A percentile compares a stretch with the other conserved stretches of the same genome.
These are phyloP conservation scores for Yamadazyma triangularis DNA, from an alignment of 1,139 yeast genomes.

Conservation along the genomic window DNA sequence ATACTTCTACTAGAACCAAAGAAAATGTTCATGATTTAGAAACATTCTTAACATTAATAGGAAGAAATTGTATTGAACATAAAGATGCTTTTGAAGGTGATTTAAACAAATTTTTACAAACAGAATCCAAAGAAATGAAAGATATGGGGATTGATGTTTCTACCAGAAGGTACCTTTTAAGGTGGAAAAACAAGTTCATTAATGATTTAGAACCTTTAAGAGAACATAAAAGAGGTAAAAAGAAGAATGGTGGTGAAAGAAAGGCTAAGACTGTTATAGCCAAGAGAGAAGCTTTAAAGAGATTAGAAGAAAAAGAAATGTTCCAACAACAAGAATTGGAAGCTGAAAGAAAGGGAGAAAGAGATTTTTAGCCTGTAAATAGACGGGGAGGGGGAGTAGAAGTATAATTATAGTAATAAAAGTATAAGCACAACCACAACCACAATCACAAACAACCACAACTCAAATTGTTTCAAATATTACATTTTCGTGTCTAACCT, in stretches of 20 bases:
- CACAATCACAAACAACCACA: too few species aligned
- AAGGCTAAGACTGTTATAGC: conserved; percentile 68
- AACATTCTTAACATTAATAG: conserved; percentile 69
- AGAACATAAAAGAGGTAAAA: conserved; percentile 63
- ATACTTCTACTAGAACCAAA: conserved; percentile 40
- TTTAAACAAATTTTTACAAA: conserved; percentile 63
- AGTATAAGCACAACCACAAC: too few species aligned
- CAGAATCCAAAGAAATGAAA: conserved; percentile 58
- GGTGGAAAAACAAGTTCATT: conserved; percentile 45
- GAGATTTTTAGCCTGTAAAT: conserved; percentile 17
- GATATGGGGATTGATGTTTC: conserved; percentile 75
- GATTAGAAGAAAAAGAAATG: conserved; percentile 37
- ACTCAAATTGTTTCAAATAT: too few species aligned
- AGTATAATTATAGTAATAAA: too few species aligned
- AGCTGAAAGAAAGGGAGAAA: conserved; percentile 28
- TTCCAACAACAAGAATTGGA: conserved; percentile 23
- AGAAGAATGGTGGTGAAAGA: conserved; percentile 89
- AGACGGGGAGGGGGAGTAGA: too few species aligned
- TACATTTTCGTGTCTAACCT: too few species aligned
- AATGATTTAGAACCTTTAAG: conserved; percentile 56
- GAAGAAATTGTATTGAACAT: conserved; percentile 68
- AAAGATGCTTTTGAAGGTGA: conserved; percentile 65
- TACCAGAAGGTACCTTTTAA: conserved; percentile 61
- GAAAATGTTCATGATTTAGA: conserved; percentile 68
- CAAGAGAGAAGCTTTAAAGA: conserved; percentile 59